Percentiles rank a stretch among this genome's conserved stretches.
Evolutionary conservation across 2,329 filamentous ascomycete genomes (phyloP).

Genomic region (Alternaria alternata): DNA sequence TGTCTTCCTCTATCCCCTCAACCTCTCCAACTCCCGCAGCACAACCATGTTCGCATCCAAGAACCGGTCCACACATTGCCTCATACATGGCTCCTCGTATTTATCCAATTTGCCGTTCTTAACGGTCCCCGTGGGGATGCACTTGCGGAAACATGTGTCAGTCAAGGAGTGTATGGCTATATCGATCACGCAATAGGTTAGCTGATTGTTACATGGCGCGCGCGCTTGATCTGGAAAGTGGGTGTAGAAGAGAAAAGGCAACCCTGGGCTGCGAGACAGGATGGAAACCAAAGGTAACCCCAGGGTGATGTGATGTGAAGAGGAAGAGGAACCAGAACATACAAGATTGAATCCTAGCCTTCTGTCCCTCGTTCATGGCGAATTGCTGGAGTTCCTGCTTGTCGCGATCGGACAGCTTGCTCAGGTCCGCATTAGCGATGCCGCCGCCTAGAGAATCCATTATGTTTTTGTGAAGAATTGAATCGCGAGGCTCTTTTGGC

Average conservation of each 20-base stretch:
- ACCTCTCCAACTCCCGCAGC: constrained; percentile 80
- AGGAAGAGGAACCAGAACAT: constrained; percentile 9
- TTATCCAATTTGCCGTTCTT: constrained; percentile 76
- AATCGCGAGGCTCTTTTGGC: constrained; percentile 12
- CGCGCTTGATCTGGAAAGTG: not conserved
- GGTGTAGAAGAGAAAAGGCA: not conserved
- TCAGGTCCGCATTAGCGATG: constrained; percentile 67
- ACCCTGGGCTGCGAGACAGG: not conserved
- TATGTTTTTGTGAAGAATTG: constrained; percentile 3
- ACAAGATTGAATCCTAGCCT: constrained; percentile 71
- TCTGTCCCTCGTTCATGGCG: constrained; percentile 83
- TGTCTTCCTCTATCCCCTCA: constrained; percentile 47
- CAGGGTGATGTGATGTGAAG: not conserved
- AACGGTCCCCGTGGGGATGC: constrained; percentile 77
- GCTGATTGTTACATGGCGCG: not conserved
- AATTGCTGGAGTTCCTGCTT: constrained; percentile 89
- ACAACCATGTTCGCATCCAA: constrained; percentile 87
- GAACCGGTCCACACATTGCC: constrained; percentile 94
- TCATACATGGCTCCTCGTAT: constrained; percentile 81
- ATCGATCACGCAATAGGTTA: not conserved
- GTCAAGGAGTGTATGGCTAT: constrained; percentile 70
- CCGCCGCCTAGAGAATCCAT: constrained; percentile 55
- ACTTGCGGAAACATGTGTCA: constrained; percentile 94
- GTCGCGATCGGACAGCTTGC: constrained; percentile 80
- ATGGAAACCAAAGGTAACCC: not conserved